Evolutionary conservation across 2,329 filamentous ascomycete genomes (phyloP), one percentile per base, ranked within the genome.

Genomic region (Ceratocystis eucalypticola): DNA sequence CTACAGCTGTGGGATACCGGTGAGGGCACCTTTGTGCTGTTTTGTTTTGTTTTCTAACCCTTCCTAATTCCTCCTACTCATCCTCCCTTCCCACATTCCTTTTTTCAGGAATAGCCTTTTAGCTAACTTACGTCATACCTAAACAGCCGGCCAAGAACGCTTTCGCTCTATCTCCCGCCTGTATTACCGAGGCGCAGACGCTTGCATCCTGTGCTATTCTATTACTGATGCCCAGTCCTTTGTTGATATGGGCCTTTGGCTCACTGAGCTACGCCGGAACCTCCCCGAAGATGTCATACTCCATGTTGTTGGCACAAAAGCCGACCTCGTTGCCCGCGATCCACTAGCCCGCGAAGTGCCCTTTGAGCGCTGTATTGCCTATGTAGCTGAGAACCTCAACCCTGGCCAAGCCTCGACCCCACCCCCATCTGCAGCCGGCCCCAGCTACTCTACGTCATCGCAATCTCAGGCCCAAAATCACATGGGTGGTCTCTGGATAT

Each of bases 1-100:
- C 80, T 96, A 46, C 92, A 96, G 74, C 95, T 96, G 71, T 96
- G 92, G 92, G 92, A 96, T 74, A 96, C 92, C 44, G 91, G 82
- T 84, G 74, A 68, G 72, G 12, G 37, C 10, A 41, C 10, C 37
- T 41, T 69, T 44, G 57, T 59, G 48, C 45, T 66, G 50, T 68
- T 66, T 57, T 44, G 66, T 41, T 59, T 50, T 46, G n/a, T 55
- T 64, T 63, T 57, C 45, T 66, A 20, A 48, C 48, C 28, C n/a
- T 50, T 61, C 28, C 22, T 22, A 22, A 28, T 45, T 30, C 45
- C 48, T 62, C 65, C 37, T 46, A 22, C 44, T 55, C 45, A 53
- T 53, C 41, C 25, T 66, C 62, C 50, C 68, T 50, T 22, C 3
- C 44, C 71, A 65, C 48, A 65, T 64, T 67, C 64, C 57, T 25